Conservation (phyloP, 108 stramenopile species). For the Cyclostephanos tholiformis region DNA sequence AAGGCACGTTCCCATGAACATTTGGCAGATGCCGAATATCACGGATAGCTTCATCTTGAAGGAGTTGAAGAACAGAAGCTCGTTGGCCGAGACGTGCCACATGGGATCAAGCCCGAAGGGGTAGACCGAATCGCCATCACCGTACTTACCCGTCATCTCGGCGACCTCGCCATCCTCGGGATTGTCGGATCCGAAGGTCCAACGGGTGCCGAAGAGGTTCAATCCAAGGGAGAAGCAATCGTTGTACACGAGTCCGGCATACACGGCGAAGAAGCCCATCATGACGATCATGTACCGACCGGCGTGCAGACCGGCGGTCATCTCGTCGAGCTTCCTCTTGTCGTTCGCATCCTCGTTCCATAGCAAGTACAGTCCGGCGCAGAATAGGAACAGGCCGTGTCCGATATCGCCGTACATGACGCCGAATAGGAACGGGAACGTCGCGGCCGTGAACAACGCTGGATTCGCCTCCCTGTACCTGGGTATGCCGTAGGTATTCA, state of each 20-base stretch:
- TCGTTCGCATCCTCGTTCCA: constrained; percentile 83
- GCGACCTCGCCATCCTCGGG: constrained; percentile 83
- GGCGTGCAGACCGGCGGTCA: constrained; percentile 81
- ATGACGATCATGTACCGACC: constrained; percentile 96
- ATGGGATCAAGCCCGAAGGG: constrained; percentile 98
- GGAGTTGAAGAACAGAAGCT: constrained; percentile 98
- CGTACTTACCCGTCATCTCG: constrained; percentile 63
- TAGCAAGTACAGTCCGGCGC: constrained; percentile 80
- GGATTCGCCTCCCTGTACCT: constrained; percentile 98
- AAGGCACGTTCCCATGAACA: constrained; percentile 94
- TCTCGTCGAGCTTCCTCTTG: constrained; percentile 82
- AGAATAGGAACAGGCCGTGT: constrained; percentile 89
- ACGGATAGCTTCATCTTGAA: constrained; percentile 99
- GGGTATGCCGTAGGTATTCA: constrained; percentile 98
- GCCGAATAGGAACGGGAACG: constrained; percentile 98
- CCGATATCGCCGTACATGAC: constrained; percentile 99
- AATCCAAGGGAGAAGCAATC: constrained; percentile 97
- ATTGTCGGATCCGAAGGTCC: constrained; percentile 66
- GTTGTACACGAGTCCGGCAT: constrained; percentile 98
- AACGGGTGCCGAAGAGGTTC: constrained; percentile 91
- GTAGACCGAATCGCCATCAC: constrained; percentile 85
- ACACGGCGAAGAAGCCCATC: constrained; percentile 98
- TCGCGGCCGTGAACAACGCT: constrained; percentile 96
- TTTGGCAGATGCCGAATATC: constrained; percentile 97
- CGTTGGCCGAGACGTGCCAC: constrained; percentile 95